Percentiles rank a stretch among this genome's conserved stretches.
phyloP scores from a whole-genome alignment of 2,329 filamentous ascomycete genomes.

The Calcarisporium arbuscula region DNA sequence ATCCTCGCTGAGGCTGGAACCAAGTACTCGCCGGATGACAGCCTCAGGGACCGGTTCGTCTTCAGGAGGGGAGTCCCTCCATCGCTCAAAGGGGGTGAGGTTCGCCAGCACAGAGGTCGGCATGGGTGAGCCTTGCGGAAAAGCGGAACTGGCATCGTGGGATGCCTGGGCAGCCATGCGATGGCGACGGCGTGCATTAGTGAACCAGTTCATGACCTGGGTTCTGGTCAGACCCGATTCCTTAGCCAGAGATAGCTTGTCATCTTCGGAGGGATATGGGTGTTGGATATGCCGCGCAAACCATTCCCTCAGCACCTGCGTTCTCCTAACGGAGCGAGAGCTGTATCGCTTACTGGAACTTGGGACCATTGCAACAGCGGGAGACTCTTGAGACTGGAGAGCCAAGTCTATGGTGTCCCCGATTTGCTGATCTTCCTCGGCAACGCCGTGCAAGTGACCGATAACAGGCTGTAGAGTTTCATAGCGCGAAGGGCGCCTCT shows the following conservation, averaged over 20 bases:
- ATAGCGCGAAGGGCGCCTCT: slow-evolving; percentile 37
- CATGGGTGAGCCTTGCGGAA: slow-evolving; percentile 37
- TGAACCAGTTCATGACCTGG: slow-evolving; percentile 44
- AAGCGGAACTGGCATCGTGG: slow-evolving; percentile 18
- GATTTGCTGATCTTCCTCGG: slow-evolving; percentile 25
- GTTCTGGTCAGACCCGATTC: slow-evolving; percentile 39
- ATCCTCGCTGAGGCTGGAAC: slow-evolving; percentile 1
- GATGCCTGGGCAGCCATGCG: slow-evolving; percentile 27
- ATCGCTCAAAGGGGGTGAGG: slow-evolving; percentile 41
- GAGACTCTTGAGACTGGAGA: slow-evolving; percentile 5
- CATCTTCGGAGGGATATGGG: slow-evolving; percentile 42
- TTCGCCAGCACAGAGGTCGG: slow-evolving; percentile 24
- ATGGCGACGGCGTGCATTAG: slow-evolving; percentile 42
- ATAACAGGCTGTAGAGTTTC: slow-evolving; percentile 41
- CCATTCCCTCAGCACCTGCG: slow-evolving; percentile 39
- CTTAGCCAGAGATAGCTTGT: slow-evolving; percentile 31
- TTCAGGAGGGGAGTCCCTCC: slow-evolving; percentile 35
- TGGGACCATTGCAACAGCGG: too few relatives aligned
- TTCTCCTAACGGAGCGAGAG: slow-evolving; percentile 37
- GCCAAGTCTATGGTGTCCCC: too few relatives aligned
- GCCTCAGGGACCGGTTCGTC: slow-evolving; percentile 34
- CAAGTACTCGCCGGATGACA: slow-evolving; percentile 28
- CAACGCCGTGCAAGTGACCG: slow-evolving; percentile 41
- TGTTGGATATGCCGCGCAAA: slow-evolving; percentile 36
- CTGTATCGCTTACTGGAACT: slow-evolving; percentile 26